Conservation (phyloP, 2,329 filamentous ascomycete species). For the Xylariomycetidae sp. region DNA sequence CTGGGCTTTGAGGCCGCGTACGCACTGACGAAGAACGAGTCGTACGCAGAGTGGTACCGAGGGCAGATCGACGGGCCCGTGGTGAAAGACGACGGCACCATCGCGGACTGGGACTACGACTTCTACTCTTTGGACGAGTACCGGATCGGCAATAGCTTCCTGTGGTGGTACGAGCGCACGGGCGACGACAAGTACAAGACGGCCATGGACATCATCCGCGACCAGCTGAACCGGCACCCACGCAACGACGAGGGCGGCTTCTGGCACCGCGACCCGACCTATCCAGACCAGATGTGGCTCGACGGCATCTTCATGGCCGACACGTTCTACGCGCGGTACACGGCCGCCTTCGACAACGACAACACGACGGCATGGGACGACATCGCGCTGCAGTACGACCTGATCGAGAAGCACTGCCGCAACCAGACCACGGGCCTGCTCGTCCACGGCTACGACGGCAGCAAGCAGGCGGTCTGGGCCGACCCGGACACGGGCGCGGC, state of each 20-base stretch:
- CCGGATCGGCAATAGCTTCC: slow-evolving; percentile 45
- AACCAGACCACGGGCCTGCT: slow-evolving; percentile 34
- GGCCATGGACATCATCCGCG: slow-evolving; percentile 39
- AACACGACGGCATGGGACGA: slow-evolving; percentile 39
- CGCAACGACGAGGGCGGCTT: slow-evolving; percentile 46
- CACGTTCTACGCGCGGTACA: slow-evolving; percentile 36
- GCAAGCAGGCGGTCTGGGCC: slow-evolving; percentile 41
- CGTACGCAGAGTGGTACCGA: slow-evolving; percentile 37
- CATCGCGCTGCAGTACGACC: slow-evolving; percentile 34
- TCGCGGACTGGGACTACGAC: slow-evolving; percentile 38
- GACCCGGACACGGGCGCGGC: slow-evolving; percentile 39
- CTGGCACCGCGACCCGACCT: slow-evolving; percentile 42
- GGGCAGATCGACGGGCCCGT: slow-evolving; percentile 40
- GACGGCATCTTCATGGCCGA: slow-evolving; percentile 49
- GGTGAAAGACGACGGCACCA: slow-evolving; percentile 39
- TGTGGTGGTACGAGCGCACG: slow-evolving; percentile 42
- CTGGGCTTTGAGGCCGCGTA: slow-evolving; percentile 40
- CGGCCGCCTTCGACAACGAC: slow-evolving; percentile 28
- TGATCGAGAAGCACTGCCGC: slow-evolving; percentile 35
- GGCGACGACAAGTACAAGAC: slow-evolving; percentile 41
- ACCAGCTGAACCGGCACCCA: slow-evolving; percentile 41
- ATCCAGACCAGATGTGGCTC: slow-evolving; percentile 47
- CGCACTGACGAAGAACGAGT: slow-evolving; percentile 34
- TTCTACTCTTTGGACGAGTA: slow-evolving; percentile 48
- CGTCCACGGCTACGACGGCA: slow-evolving; percentile 46